Percentiles rank a stretch among this genome's conserved stretches.
Evolutionary conservation across 768 basidiomycete genomes (phyloP).

Genomic region (Boletus sp.): DNA sequence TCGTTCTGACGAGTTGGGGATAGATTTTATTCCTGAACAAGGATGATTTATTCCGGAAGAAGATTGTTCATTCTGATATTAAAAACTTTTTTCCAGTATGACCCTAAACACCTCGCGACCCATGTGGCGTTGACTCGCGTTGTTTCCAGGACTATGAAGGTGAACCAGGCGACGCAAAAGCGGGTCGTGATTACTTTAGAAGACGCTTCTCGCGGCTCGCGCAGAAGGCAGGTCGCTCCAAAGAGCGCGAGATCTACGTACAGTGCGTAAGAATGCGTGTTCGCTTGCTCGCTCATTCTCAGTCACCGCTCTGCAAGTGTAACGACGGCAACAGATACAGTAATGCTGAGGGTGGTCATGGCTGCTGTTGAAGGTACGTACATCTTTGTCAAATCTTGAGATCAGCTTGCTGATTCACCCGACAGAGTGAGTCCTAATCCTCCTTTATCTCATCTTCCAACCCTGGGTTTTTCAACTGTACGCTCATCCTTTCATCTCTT

Average conservation of each 20-base stretch:
- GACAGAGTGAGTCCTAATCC: constrained; percentile 62
- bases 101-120: background rate
- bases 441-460: constrained; percentile 24
- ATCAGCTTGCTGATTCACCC: constrained; percentile 14
- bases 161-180: constrained; percentile 62
- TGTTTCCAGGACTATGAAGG: constrained; percentile 78
- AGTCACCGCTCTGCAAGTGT: constrained; percentile 43
- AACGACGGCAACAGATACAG: constrained; percentile 90
- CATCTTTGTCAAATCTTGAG: background rate
- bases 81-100: constrained; percentile 84
- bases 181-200: constrained; percentile 89
- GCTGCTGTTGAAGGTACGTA: constrained; percentile 88
- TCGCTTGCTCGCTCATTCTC: constrained; percentile 11
- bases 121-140: background rate
- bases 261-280: constrained; percentile 58
- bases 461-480: constrained; percentile 17
- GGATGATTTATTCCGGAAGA: constrained; percentile 87
- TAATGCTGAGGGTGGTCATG: constrained; percentile 87
- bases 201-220: constrained; percentile 77
- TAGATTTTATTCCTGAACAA: constrained; percentile 96
- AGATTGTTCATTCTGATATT: constrained; percentile 79
- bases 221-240: constrained; percentile 79
- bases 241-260: constrained; percentile 89
- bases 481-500: constrained; percentile 26
- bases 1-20: background rate